phyloP scores from a whole-genome alignment of 2,329 filamentous ascomycete genomes.

The Aspergillus oerlinghausenensis region DNA sequence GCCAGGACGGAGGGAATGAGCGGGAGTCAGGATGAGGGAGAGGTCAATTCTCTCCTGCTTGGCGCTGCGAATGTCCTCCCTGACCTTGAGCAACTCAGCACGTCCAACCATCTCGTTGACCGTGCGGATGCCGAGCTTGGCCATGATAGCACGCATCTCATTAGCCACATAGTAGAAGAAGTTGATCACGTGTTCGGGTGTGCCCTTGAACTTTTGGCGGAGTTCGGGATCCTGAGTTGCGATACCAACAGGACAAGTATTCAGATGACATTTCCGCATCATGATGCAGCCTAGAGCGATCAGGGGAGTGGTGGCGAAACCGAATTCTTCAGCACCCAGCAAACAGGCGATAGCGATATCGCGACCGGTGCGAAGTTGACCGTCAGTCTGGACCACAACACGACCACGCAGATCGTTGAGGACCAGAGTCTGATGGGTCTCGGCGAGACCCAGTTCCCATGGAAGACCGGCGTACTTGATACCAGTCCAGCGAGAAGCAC shows the following conservation, averaged over 20 bases:
- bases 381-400: conserved; percentile 94
- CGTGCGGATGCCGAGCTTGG: conserved; percentile 86
- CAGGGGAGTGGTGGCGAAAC: conserved; percentile 88
- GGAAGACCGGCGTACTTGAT: conserved; percentile 97
- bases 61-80: conserved; percentile 78
- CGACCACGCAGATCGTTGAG: conserved; percentile 92
- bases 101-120: conserved; percentile 98
- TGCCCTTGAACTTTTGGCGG: conserved; percentile 87
- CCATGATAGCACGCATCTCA: conserved; percentile 95
- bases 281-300: conserved; percentile 97
- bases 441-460: conserved; percentile 93
- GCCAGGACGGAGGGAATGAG: conserved; percentile 89
- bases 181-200: conserved; percentile 95
- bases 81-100: conserved; percentile 78
- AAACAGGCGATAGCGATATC: conserved; percentile 93
- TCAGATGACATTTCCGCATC: conserved; percentile 62
- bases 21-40: conserved; percentile 86
- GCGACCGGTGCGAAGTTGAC: conserved; percentile 84
- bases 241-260: conserved; percentile 88
- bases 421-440: conserved; percentile 94
- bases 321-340: conserved; percentile 96
- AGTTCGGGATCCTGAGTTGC: conserved; percentile 94
- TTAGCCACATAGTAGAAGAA: conserved; percentile 98
- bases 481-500: conserved; percentile 95
- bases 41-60: conserved; percentile 94